Evolutionary conservation across 257 asterid genomes (phyloP).

Genomic region (Solanum phureja): DNA sequence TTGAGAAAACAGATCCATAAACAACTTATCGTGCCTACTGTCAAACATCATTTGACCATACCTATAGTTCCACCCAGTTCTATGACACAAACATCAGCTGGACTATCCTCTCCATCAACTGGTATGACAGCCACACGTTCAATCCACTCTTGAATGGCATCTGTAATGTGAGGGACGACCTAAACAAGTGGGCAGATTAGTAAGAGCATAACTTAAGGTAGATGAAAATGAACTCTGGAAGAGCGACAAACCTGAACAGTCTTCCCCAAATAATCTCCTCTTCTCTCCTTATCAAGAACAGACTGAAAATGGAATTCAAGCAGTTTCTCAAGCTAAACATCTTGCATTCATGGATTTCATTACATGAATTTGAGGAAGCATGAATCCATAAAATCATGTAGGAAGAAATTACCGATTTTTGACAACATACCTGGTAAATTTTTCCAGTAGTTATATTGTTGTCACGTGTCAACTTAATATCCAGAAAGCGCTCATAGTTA

Average conservation of each 20-base stretch:
- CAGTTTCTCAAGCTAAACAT: conserved; percentile 3
- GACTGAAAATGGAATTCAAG: conserved; percentile 24
- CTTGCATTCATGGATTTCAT: not conserved
- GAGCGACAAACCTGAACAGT: conserved; percentile 55
- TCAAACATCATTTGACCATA: conserved; percentile 12
- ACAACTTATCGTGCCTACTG: not conserved
- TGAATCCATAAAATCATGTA: not conserved
- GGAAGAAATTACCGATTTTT: not conserved
- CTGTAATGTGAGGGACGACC: conserved; percentile 85
- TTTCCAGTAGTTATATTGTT: conserved; percentile 90
- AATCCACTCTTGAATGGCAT: conserved; percentile 82
- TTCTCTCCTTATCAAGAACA: conserved; percentile 68
- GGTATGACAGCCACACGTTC: conserved; percentile 67
- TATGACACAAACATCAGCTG: conserved; percentile 81
- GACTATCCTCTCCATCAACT: conserved; percentile 67
- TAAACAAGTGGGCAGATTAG: conserved; percentile 16
- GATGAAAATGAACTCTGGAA: not conserved
- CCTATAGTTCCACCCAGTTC: conserved; percentile 86
- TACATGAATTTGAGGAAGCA: not conserved
- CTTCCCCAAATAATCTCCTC: conserved; percentile 64
- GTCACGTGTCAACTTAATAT: conserved; percentile 69
- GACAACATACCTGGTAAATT: conserved; percentile 65
- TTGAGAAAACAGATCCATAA: not conserved
- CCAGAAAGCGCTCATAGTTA: conserved; percentile 87
- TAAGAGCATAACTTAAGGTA: not conserved